These are phyloP conservation scores for Lophium mytilinum DNA, from an alignment of 495 filamentous ascomycete species.

Conservation along the genomic window DNA sequence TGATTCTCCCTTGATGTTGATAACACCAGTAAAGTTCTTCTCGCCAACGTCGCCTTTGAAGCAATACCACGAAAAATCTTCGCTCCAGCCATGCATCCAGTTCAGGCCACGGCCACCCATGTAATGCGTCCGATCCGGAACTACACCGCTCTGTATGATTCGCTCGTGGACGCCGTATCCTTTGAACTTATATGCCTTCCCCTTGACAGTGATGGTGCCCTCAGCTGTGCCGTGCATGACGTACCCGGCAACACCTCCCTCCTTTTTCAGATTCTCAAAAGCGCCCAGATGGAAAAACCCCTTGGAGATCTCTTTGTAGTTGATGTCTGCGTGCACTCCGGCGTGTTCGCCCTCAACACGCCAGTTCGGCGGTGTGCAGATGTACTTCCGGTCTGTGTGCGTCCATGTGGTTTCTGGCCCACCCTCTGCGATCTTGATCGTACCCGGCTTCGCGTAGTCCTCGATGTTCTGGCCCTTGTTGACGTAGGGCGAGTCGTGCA, in stretches of 20 bases:
- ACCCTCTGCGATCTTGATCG: neutral
- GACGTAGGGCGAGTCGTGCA: neutral
- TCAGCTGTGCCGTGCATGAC: neutral
- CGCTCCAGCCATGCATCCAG: neutral
- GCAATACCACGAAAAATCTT: neutral
- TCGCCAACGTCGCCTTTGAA: neutral
- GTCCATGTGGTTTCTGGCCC: neutral
- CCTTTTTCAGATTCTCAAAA: neutral
- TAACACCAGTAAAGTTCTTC: neutral
- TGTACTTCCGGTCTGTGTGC: neutral
- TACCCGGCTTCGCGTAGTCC: neutral
- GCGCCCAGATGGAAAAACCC: neutral
- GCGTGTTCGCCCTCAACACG: neutral
- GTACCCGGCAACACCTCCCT: neutral
- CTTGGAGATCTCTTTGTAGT: neutral
- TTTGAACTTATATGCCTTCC: neutral
- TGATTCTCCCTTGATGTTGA: neutral
- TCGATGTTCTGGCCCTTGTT: neutral
- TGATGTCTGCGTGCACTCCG: neutral
- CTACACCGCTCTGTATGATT: neutral
- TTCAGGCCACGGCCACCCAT: neutral
- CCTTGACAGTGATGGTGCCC: neutral
- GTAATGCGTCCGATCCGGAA: neutral
- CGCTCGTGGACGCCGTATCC: neutral
- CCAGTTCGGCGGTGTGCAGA: neutral